phyloP scores from a whole-genome alignment of 202 grass and related monocot genomes.

The Carex sylvatica region DNA sequence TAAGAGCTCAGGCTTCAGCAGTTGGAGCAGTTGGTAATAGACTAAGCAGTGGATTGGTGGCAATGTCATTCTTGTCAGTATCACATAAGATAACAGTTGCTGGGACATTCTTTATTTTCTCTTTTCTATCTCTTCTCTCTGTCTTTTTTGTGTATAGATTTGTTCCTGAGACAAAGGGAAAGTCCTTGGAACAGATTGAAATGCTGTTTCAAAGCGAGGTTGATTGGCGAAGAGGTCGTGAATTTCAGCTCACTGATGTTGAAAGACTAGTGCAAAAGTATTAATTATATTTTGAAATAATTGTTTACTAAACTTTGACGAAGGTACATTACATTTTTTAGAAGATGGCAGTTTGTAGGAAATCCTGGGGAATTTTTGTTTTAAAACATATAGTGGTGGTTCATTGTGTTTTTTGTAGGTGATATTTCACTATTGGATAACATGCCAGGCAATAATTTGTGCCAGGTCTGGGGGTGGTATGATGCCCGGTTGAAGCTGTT shows the following conservation, averaged over 20 bases:
- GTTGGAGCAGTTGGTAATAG: constrained; percentile 42
- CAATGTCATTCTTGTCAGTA: constrained; percentile 46
- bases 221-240: constrained; percentile 17
- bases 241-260: constrained; percentile 36
- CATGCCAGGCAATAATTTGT: neutral
- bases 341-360: neutral
- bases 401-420: neutral
- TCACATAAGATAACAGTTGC: constrained; percentile 32
- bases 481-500: too few species aligned
- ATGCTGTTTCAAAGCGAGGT: constrained; percentile 29
- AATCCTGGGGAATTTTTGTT: neutral
- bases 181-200: constrained; percentile 49
- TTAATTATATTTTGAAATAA: neutral
- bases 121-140: constrained; percentile 31
- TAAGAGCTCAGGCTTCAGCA: constrained; percentile 45
- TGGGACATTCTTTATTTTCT: constrained; percentile 49
- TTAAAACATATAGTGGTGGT: neutral
- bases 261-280: constrained; percentile 21
- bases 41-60: constrained; percentile 41
- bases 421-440: neutral
- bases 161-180: constrained; percentile 54
- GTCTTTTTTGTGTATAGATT: constrained; percentile 40
- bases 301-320: neutral
- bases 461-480: too few species aligned
- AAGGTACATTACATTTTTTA: neutral